A percentile compares a stretch with the other conserved stretches of the same genome.
These are phyloP conservation scores for Amoeboaphelidium protococcarum DNA, from an alignment of 371 early-diverging fungal genomes.

Conservation along the genomic window DNA sequence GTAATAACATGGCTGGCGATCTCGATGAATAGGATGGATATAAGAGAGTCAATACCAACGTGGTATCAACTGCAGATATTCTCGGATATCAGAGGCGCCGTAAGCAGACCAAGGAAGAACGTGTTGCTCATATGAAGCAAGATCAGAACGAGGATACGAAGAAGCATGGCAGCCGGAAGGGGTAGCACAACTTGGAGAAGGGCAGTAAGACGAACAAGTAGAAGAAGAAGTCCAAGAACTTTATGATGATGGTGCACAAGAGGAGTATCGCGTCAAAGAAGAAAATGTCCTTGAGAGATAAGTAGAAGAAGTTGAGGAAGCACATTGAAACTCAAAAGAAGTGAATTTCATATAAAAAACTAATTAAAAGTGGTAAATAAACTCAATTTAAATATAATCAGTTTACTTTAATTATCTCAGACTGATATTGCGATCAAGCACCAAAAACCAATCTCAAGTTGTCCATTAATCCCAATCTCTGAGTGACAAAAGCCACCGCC, in stretches of 20 bases:
- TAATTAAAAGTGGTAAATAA: too few species aligned
- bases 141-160: constrained; percentile 74
- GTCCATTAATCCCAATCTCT: constrained; percentile 1
- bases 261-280: constrained; percentile 46
- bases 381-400: too few species aligned
- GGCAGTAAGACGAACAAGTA: constrained; percentile 48
- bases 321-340: not conserved
- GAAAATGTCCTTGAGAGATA: constrained; percentile 50
- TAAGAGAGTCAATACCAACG: too few species aligned
- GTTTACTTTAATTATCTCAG: too few species aligned
- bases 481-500: not conserved
- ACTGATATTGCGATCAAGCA: too few species aligned
- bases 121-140: constrained; percentile 47
- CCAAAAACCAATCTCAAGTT: too few species aligned
- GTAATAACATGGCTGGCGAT: not conserved
- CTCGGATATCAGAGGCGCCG: constrained; percentile 38
- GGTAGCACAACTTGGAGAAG: constrained; percentile 37
- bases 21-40: constrained; percentile 6
- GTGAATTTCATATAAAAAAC: too few species aligned
- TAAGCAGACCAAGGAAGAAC: constrained; percentile 54
- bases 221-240: constrained; percentile 66
- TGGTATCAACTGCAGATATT: too few species aligned
- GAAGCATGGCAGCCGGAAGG: constrained; percentile 67
- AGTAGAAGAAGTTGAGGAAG: constrained; percentile 7
- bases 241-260: constrained; percentile 83